Conservation (phyloP, 2,329 filamentous ascomycete species). For the Diaporthe sp. region DNA sequence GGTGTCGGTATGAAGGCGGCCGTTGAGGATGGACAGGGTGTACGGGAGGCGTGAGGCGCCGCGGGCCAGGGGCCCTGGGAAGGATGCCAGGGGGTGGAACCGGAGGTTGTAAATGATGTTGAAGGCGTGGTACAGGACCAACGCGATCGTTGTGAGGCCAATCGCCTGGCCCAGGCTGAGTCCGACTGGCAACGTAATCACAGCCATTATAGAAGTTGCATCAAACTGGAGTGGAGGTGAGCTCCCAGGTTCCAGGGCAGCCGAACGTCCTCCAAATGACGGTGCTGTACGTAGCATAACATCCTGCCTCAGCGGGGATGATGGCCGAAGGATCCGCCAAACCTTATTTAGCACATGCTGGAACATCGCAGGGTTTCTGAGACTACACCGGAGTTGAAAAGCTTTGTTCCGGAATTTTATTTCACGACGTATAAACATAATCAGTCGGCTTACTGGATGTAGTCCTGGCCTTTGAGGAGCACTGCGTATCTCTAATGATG, state of each 20-base stretch:
- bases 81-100: neutral
- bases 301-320: neutral
- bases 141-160: neutral
- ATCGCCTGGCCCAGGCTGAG: neutral
- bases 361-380: neutral
- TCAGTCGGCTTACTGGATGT: neutral
- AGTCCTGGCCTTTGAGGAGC: neutral
- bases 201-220: neutral
- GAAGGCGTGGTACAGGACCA: neutral
- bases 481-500: no score
- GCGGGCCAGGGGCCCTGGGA: neutral
- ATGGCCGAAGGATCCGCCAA: slow-evolving; percentile 12
- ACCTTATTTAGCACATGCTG: neutral
- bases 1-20: slow-evolving; percentile 21
- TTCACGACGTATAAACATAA: neutral
- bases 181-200: neutral
- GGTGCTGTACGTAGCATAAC: neutral
- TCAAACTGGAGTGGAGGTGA: neutral
- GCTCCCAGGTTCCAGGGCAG: neutral
- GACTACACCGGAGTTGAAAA: neutral
- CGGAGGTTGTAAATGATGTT: slow-evolving; percentile 21
- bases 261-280: neutral
- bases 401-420: neutral
- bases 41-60: slow-evolving; percentile 15
- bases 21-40: slow-evolving; percentile 7